These are phyloP conservation scores for Scheffersomyces parashehatae DNA, from an alignment of 1,139 yeast genomes.

Conservation along the genomic window DNA sequence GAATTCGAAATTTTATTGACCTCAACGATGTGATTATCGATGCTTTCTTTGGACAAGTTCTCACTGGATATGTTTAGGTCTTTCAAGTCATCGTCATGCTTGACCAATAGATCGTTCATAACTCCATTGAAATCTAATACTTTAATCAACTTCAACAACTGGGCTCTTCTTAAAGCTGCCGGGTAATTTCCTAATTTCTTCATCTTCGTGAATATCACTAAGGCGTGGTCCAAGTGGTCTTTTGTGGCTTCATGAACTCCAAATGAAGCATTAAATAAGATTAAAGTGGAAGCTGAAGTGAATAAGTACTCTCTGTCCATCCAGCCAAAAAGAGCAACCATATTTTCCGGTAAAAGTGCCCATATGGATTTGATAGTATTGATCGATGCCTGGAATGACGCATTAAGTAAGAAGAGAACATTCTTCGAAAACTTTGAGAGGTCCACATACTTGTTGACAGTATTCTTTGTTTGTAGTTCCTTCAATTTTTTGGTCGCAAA, in stretches of 20 bases:
- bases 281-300: constrained; percentile 76
- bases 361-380: constrained; percentile 74
- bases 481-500: constrained; percentile 70
- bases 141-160: constrained; percentile 61
- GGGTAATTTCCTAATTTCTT: constrained; percentile 76
- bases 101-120: constrained; percentile 55
- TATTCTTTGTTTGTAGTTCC: constrained; percentile 44
- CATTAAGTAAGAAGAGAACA: constrained; percentile 67
- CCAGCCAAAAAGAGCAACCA: constrained; percentile 84
- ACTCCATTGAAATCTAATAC: constrained; percentile 70
- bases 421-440: constrained; percentile 68
- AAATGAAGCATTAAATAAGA: constrained; percentile 76
- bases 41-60: constrained; percentile 2
- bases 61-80: constrained; percentile 1
- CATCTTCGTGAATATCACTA: constrained; percentile 71
- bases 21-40: constrained; percentile 12
- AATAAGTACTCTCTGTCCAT: constrained; percentile 86
- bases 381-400: constrained; percentile 82
- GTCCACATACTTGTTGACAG: constrained; percentile 59
- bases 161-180: constrained; percentile 73
- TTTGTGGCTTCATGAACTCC: constrained; percentile 79
- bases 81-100: constrained; percentile 52
- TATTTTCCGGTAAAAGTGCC: constrained; percentile 70
- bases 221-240: constrained; percentile 72
- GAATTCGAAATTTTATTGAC: constrained; percentile 9